Evolutionary conservation across 352 stramenopile species (phyloP).

Genomic region (Phytophthora capsici): DNA sequence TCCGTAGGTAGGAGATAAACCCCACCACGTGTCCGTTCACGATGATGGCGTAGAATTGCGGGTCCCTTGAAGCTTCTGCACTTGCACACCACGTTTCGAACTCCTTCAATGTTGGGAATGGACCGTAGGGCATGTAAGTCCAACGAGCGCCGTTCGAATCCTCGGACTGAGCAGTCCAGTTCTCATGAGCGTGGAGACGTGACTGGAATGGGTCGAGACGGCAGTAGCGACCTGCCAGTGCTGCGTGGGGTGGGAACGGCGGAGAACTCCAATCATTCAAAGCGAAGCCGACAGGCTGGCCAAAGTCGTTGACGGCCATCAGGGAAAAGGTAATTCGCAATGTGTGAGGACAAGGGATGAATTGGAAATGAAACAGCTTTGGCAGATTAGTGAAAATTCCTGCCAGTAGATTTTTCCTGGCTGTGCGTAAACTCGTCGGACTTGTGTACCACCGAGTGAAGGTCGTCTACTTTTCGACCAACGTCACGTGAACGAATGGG

Average conservation of each 20-base stretch:
- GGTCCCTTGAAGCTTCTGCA: conserved; percentile 1
- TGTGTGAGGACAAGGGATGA: background rate
- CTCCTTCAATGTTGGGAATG: conserved; percentile 15
- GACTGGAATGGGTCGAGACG: conserved; percentile 18
- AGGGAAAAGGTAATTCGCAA: background rate
- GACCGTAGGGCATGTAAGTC: conserved; percentile 31
- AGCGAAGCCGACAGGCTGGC: conserved; percentile 16
- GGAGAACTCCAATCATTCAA: conserved; percentile 22
- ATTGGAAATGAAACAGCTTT: background rate
- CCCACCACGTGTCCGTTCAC: conserved; percentile 15
- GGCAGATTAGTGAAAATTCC: background rate
- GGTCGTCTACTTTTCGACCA: too few relatives aligned
- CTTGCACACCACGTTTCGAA: conserved; percentile 18
- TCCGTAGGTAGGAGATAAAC: conserved; percentile 26
- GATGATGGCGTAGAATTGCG: conserved; percentile 27
- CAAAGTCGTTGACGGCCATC: conserved; percentile 16
- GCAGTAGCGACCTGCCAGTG: conserved; percentile 22
- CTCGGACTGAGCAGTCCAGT: conserved; percentile 20
- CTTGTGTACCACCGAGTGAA: too few relatives aligned
- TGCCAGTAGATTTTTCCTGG: background rate
- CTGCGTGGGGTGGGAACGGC: conserved; percentile 12
- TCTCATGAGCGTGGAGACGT: conserved; percentile 11
- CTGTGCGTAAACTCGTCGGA: background rate
- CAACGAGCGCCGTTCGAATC: conserved; percentile 17
- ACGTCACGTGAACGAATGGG: conserved; percentile 18